Evolutionary conservation across 345 rosid genomes (phyloP), one percentile per base, ranked within the genome.

Genomic region (Raphanus sativus): DNA sequence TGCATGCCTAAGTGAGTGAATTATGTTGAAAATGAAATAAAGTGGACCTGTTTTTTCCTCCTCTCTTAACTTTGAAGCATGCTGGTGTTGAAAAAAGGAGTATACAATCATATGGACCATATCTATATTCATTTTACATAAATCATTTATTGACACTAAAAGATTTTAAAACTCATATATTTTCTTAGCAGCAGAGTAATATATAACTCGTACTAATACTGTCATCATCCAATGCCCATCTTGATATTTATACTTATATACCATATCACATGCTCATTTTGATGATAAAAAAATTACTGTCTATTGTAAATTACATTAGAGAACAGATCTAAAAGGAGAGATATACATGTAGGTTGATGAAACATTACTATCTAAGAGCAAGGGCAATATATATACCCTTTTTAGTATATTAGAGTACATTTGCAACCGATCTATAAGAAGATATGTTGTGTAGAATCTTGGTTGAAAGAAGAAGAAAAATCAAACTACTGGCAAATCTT

Each of bases 31-130:
- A 79, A 79, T 62, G 82, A 79, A 69, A 74, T 63, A 64, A 62
- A 80, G 82, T 74, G 79, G 82, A 68, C 75, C 75, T 55, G 52
- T 28, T 74, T 68, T 74, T 36, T 71, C 74, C 63, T 69, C 75
- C n/a, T 80, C 62, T 80, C 79, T 70, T 80, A 80, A 70, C 79
- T 80, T 80, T 80, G 83, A 75, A 80, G 83, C 83, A 80, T 80
- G 83, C 83, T 65, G 72, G 71, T 80, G 62, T 56, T 80, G 73
- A 80, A 63, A 28, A 80, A 64, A 9, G 69, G 34, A 74, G 68
- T 80, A 33, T 75, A 63, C 33, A 75, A 61, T 50, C 79, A 64
- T 69, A 69, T 69, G 79, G 68, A 80, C 82, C 82, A 33, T 66
- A 58, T 66, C 42, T 34, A 38, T 30, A 33, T 70, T n/a, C 25